Base-by-base conservation (phyloP, 257 asterid genomes). In the Vinca minor region DNA sequence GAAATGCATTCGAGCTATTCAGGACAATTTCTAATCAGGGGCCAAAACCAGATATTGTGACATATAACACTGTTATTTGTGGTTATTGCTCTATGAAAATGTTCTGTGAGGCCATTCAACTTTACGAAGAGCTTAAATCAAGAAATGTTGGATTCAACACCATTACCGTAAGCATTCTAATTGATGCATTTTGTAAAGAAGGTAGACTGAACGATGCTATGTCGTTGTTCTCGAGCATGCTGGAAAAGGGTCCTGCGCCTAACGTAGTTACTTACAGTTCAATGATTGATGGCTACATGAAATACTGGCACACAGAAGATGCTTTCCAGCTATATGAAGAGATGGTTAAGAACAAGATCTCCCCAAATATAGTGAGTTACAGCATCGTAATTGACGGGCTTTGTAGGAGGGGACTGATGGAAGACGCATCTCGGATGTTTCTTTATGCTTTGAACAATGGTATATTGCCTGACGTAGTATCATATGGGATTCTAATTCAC, bases 1-100 rank as follows among this genome's bases (percentile, higher is more conserved):
- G 15, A 63, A 65, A 70, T 50, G 85, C 85, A 0, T 28, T 77
- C 66, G 76, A 66, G 25, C 59, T 80, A 64, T 80, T 80, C 76
- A 74, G 46, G 56, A 63, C 60, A 39, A 74, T 74, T 71, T 34
- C 38, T 18, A 60, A 21, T 5, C 28, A 31, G 25, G 72, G 76
- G 15, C 53, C 68, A 28, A 39, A 47, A 59, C 67, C 71, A 1
- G 63, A 71, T 48, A 53, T 64, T 10, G 39, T 64, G 35, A 71
- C 75, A 23, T 71, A 71, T 59, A 64, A 56, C 55, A 50, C 75
- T 44, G 12, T 70, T 52, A 53, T 74, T 35, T 67, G 48, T 18
- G 79, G 76, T 3, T 57, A 70, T 11, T 75, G 73, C 35, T 64
- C 66, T 60, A 34, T 69, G 31, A 25, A 57, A 31, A 48, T 64